A percentile compares a stretch with the other conserved stretches of the same genome.
Conservation (phyloP, 169 alveolate genomes). For the Eimeria sp. region DNA sequence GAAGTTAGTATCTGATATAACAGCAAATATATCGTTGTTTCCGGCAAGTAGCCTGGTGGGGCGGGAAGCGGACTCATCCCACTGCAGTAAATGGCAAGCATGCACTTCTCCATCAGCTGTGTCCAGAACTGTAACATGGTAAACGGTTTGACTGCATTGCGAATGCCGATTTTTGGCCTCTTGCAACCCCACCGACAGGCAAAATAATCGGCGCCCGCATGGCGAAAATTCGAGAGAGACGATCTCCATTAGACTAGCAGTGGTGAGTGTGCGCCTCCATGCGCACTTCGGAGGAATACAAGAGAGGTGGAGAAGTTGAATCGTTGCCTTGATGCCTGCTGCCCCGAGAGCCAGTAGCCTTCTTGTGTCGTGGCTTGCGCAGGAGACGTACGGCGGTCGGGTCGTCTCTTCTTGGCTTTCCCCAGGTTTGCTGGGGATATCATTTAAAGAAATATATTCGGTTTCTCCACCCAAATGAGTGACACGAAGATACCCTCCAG, state of each 20-base stretch:
- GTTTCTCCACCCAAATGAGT: not conserved
- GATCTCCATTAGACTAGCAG: conserved; percentile 4
- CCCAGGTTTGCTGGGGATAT: not conserved
- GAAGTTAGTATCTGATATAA: conserved; percentile 4
- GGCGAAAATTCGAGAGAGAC: conserved; percentile 57
- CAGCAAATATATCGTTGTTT: not conserved
- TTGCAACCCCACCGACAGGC: conserved; percentile 6
- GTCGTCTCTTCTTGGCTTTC: not conserved
- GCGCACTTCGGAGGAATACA: conserved; percentile 36
- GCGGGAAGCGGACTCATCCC: conserved; percentile 28
- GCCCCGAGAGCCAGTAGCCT: conserved; percentile 52
- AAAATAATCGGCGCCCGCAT: conserved; percentile 62
- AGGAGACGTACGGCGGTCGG: not conserved
- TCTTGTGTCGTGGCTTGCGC: conserved; percentile 28
- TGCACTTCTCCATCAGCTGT: conserved; percentile 23
- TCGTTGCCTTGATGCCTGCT: conserved; percentile 32
- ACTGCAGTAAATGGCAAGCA: conserved; percentile 27
- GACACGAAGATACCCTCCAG: conserved; percentile 14
- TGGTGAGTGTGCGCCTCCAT: conserved; percentile 28
- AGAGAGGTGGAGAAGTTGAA: conserved; percentile 38
- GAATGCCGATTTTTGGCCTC: not conserved
- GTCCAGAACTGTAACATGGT: conserved; percentile 54
- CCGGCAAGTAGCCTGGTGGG: conserved; percentile 44
- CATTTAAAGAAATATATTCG: conserved; percentile 2
- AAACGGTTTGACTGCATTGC: not conserved